These are phyloP conservation scores for Podila horticola DNA, from an alignment of 192 early-diverging fungal species.

Conservation along the genomic window DNA sequence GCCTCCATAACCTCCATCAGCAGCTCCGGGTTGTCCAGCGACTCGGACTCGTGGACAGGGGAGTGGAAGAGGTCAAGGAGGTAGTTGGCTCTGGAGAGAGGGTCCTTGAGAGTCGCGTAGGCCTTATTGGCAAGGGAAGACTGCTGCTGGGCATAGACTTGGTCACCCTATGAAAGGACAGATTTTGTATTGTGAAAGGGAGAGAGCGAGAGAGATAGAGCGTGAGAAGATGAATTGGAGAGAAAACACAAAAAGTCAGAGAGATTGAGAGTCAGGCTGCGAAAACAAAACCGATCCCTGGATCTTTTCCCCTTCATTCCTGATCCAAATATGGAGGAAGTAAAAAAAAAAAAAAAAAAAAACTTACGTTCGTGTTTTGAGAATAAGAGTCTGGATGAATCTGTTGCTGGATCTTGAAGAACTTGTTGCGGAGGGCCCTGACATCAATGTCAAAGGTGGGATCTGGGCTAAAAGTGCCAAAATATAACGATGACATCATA, in stretches of 20 bases:
- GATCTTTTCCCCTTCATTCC: constrained; percentile 6
- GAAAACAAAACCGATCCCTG: background rate
- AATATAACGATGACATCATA: background rate
- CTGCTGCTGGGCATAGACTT: constrained; percentile 71
- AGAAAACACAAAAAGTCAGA: background rate
- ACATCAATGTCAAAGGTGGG: constrained; percentile 76
- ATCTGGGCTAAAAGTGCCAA: constrained; percentile 40
- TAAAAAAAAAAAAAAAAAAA: background rate
- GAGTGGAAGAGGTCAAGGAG: constrained; percentile 71
- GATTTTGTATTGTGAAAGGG: background rate
- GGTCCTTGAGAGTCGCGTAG: constrained; percentile 81
- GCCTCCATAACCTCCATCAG: constrained; percentile 87
- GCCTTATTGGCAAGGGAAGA: constrained; percentile 91
- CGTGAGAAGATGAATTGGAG: too few species aligned
- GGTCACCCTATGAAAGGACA: constrained; percentile 62
- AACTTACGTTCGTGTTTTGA: constrained; percentile 63
- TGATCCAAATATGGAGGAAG: background rate
- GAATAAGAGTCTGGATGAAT: constrained; percentile 90
- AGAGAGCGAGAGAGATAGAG: background rate
- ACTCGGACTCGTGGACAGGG: constrained; percentile 70
- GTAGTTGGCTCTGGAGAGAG: constrained; percentile 84
- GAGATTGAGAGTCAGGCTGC: background rate
- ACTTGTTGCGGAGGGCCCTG: constrained; percentile 66
- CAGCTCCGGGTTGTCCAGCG: constrained; percentile 72
- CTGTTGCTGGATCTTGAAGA: constrained; percentile 79